Conservation (phyloP, 2,329 filamentous ascomycete species). For the Leptographium flavum region DNA sequence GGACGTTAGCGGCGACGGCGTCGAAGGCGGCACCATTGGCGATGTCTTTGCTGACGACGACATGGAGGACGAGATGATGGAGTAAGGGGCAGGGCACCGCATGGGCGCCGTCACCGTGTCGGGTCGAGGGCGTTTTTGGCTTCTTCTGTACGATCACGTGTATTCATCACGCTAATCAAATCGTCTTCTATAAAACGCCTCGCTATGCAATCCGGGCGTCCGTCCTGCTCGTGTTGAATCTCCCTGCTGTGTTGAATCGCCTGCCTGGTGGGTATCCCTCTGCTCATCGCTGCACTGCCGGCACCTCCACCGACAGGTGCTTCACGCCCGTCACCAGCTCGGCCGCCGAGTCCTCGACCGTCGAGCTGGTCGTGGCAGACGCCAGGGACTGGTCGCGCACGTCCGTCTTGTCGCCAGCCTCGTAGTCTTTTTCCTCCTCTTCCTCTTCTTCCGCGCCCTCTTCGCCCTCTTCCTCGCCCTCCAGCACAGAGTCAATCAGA, state of each 20-base stretch:
- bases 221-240: too few species aligned
- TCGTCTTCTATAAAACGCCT: slow-evolving; percentile 11
- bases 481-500: slow-evolving; percentile 25
- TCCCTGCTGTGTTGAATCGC: too few species aligned
- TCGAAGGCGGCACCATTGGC: slow-evolving; percentile 39
- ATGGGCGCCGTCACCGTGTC: too few species aligned
- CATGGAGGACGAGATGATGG: slow-evolving; percentile 23
- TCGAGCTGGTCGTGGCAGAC: slow-evolving; percentile 4
- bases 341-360: slow-evolving; percentile 33
- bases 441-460: slow-evolving; percentile 28
- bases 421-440: slow-evolving; percentile 9
- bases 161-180: not conserved
- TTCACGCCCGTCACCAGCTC: slow-evolving; percentile 47
- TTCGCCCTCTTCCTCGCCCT: slow-evolving; percentile 22
- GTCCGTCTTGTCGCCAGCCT: not conserved
- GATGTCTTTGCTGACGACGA: slow-evolving; percentile 25
- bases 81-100: too few species aligned
- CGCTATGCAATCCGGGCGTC: slow-evolving; percentile 11
- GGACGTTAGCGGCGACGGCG: slow-evolving; percentile 38
- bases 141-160: not conserved
- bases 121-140: not conserved
- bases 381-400: not conserved
- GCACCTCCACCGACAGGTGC: slow-evolving; percentile 30
- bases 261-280: too few species aligned
- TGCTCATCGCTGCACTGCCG: not conserved